Evolutionary conservation across 2,329 filamentous ascomycete genomes (phyloP), one percentile per base, ranked within the genome.

Genomic region (Pseudogymnoascus sp.): DNA sequence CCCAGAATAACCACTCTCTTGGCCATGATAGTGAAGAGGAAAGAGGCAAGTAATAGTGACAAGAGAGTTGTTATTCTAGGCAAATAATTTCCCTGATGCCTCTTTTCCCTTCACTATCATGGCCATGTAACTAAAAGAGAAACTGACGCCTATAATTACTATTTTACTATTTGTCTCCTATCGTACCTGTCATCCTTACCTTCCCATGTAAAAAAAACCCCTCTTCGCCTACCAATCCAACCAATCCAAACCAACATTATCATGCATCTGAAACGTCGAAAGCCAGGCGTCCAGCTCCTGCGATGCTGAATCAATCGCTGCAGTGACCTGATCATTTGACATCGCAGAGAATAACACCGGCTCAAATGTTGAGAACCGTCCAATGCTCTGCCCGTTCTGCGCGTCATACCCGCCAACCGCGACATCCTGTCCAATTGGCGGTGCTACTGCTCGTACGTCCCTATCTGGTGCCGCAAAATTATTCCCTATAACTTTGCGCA

Each of bases 271-370:
- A 19, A 72, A 67, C 26, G 65, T 64, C 1, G 65, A 64, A 21
- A 68, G 40, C 53, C 63, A 68, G 10, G 40, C 69, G 8, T 84
- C 82, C 65, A 88, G 83, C 15, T 82, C 80, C 26, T 84, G 82
- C 3, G 82, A 84, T 0, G 85, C 83, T 66, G 84, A 82, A 69
- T 86, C 87, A 28, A 89, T 79, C 4, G 86, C 84, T 67, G 88
- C 84, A 4, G 84, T 80, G 57, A 89, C 86, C 70, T 89, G 85
- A 64, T 87, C 81, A 64, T 87, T 85, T 0, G 86, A 88, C 87
- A 89, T 89, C 33, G 84, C 78, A 2, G 85, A 88, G 71, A 88
- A 87, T 23, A 85, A 83, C 21, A 88, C 69, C 4, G 82, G 78
- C 65, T 83, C 81, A n/a, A 66, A 28, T 8, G 59, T 59, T 15